These are phyloP conservation scores for Cymbidium sinense DNA, from an alignment of 106 monocot species.

Conservation along the genomic window DNA sequence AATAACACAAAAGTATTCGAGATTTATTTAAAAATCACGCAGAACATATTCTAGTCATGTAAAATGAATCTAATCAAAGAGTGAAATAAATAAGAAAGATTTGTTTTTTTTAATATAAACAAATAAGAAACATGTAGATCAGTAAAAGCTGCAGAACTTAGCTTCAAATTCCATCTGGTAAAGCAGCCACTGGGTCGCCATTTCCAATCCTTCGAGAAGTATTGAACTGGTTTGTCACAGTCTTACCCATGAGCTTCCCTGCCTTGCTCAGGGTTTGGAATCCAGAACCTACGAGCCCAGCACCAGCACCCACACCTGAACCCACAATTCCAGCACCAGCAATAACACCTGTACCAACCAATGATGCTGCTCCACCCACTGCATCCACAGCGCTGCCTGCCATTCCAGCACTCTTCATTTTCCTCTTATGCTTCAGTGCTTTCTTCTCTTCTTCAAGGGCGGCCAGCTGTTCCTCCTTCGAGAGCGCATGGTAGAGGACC, in stretches of 20 bases:
- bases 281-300: conserved; percentile 42
- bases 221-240: conserved; percentile 36
- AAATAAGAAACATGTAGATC: too few relatives aligned
- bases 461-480: conserved; percentile 49
- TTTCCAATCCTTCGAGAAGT: conserved; percentile 34
- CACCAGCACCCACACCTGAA: conserved; percentile 43
- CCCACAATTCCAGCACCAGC: conserved; percentile 41
- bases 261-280: conserved; percentile 55
- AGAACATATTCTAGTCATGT: too few relatives aligned
- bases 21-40: too few relatives aligned
- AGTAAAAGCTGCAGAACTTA: too few relatives aligned
- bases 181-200: too few relatives aligned
- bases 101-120: too few relatives aligned
- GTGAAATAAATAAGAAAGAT: too few relatives aligned
- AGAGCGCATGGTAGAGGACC: conserved; percentile 59
- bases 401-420: conserved; percentile 52
- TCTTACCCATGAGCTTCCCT: conserved; percentile 55
- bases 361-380: too few relatives aligned
- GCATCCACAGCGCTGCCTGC: conserved; percentile 74
- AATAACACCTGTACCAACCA: too few relatives aligned
- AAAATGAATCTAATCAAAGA: too few relatives aligned
- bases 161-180: too few relatives aligned
- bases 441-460: conserved; percentile 72
- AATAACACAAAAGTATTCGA: too few relatives aligned
- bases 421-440: conserved; percentile 38